phyloP scores from a whole-genome alignment of 371 early-diverging fungal species.

The Ordospora colligata region DNA sequence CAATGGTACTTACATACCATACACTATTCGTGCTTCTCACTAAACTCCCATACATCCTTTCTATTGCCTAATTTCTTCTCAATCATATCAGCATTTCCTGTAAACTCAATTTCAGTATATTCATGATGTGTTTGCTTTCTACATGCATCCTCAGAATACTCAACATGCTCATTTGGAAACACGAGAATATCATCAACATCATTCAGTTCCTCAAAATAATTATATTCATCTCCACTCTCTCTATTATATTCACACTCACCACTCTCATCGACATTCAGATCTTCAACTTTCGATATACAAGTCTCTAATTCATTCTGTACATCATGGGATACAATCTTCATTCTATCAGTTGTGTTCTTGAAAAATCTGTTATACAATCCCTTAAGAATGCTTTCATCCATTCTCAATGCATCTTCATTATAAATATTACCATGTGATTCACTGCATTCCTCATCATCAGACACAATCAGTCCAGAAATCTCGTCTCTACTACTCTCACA shows the following conservation, averaged over 20 bases:
- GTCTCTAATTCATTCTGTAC: no score
- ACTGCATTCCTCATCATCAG: neutral
- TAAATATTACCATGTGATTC: neutral
- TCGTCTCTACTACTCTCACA: neutral
- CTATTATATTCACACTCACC: no score
- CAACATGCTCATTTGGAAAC: neutral
- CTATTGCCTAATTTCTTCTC: neutral
- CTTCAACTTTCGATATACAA: neutral
- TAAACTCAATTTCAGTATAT: neutral
- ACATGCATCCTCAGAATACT: neutral
- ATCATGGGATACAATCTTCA: no score
- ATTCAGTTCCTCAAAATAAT: neutral
- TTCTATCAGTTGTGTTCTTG: neutral
- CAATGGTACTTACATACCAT: no score
- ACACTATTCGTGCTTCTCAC: neutral
- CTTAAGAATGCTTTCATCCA: neutral
- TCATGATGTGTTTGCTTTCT: neutral
- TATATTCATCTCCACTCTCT: neutral
- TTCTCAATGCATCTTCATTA: neutral
- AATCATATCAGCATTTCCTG: neutral
- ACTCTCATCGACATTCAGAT: neutral
- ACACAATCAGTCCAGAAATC: neutral
- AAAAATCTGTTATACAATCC: neutral
- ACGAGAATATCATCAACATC: neutral
- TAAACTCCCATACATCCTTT: neutral